These are phyloP conservation scores for Saccharomycopsis fermentans DNA, from an alignment of 805 yeast species.

Conservation along the genomic window DNA sequence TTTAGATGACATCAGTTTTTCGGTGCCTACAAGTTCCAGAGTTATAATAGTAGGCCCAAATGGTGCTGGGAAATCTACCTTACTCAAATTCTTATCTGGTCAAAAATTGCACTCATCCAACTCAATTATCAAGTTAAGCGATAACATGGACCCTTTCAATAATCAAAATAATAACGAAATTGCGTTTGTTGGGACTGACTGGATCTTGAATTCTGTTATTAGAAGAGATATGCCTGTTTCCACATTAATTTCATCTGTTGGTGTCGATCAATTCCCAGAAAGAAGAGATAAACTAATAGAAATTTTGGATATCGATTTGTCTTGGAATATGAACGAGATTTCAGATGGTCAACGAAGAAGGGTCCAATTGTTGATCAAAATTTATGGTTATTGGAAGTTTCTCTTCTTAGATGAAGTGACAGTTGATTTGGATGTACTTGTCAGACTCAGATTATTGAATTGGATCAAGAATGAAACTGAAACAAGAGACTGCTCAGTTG, in stretches of 20 bases:
- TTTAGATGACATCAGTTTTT: conserved; percentile 48
- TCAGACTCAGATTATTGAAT: conserved; percentile 59
- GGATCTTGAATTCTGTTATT: conserved; percentile 89
- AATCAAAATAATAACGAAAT: conserved; percentile 39
- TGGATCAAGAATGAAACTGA: conserved; percentile 70
- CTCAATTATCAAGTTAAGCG: conserved; percentile 51
- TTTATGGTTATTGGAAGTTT: conserved; percentile 81
- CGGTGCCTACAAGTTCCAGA: conserved; percentile 62
- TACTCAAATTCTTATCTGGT: conserved; percentile 79
- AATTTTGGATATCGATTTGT: conserved; percentile 73
- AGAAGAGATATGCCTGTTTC: conserved; percentile 86
- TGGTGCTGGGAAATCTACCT: conserved; percentile 95
- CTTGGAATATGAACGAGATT: conserved; percentile 86
- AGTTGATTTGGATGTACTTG: conserved; percentile 90
- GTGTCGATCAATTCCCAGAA: conserved; percentile 64
- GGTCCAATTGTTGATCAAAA: conserved; percentile 90
- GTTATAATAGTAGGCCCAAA: conserved; percentile 83
- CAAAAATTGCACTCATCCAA: conserved; percentile 72
- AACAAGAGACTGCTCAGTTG: conserved; percentile 59
- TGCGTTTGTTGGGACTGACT: conserved; percentile 91
- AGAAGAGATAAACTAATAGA: conserved; percentile 69
- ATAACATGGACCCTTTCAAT: conserved; percentile 75
- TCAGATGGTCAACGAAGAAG: conserved; percentile 94
- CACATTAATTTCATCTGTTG: conserved; percentile 68
- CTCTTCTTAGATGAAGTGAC: conserved; percentile 92